These are phyloP conservation scores for Apophysomyces ossiformis DNA, from an alignment of 371 early-diverging fungal genomes.

Conservation along the genomic window DNA sequence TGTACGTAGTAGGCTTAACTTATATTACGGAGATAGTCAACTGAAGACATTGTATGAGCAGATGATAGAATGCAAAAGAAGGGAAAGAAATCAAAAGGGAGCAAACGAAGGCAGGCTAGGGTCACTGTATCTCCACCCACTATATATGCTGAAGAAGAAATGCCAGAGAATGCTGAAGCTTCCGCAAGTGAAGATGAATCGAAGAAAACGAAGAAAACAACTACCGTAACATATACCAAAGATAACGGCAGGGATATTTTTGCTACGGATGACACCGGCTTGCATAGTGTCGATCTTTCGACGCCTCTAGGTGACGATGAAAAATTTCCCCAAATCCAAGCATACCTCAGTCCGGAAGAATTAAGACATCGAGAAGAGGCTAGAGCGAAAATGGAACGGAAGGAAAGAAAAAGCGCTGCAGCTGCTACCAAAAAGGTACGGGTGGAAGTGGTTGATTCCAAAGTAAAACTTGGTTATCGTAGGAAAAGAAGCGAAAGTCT, in stretches of 20 bases:
- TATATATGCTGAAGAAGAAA: conserved; percentile 67
- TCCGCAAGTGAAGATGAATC: conserved; percentile 51
- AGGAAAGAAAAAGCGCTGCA: conserved; percentile 42
- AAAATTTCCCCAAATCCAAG: conserved; percentile 59
- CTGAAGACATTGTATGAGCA: conserved; percentile 3
- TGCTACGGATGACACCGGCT: conserved; percentile 39
- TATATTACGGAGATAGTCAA: not conserved
- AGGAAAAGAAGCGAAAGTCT: conserved; percentile 17
- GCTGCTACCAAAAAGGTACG: conserved; percentile 22
- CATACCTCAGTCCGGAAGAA: conserved; percentile 70
- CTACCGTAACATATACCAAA: conserved; percentile 24
- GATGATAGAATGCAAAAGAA: conserved; percentile 21
- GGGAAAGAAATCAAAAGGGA: conserved; percentile 33
- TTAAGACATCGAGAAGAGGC: conserved; percentile 60
- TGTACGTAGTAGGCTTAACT: not conserved
- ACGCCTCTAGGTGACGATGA: conserved; percentile 67
- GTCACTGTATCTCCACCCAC: conserved; percentile 49
- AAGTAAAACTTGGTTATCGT: conserved; percentile 9
- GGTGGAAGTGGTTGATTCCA: conserved; percentile 26
- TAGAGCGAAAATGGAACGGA: conserved; percentile 42
- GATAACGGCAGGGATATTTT: conserved; percentile 41
- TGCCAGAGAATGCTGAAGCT: conserved; percentile 66
- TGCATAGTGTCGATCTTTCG: conserved; percentile 64
- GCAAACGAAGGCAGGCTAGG: conserved; percentile 23
- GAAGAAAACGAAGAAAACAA: conserved; percentile 15